Conservation (phyloP, 2,329 filamentous ascomycete species). For the Cladophialophora bantiana region DNA sequence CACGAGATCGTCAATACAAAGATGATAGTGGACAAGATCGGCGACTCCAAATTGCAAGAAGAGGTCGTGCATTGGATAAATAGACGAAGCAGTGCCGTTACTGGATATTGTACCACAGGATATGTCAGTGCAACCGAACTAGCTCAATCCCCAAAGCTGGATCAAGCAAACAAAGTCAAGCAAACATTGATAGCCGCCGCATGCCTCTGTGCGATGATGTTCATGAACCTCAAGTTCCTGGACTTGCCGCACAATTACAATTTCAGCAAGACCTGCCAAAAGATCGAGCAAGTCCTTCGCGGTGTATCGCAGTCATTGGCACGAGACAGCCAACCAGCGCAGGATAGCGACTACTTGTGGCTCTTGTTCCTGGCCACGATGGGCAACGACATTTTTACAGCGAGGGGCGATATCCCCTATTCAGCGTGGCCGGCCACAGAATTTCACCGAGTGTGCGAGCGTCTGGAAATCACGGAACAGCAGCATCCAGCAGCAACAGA, state of each 20-base stretch:
- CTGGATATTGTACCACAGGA: constrained; percentile 14
- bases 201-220: constrained; percentile 24
- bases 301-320: background rate
- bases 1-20: constrained; percentile 27
- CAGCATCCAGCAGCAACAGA: background rate
- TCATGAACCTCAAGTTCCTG: constrained; percentile 27
- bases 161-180: background rate
- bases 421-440: constrained; percentile 22
- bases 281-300: constrained; percentile 21
- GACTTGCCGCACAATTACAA: constrained; percentile 29
- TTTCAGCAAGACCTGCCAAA: constrained; percentile 26
- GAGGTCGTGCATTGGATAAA: constrained; percentile 27
- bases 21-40: constrained; percentile 18
- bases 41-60: constrained; percentile 14
- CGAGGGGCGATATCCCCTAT: constrained; percentile 27
- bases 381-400: constrained; percentile 26
- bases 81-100: constrained; percentile 22
- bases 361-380: constrained; percentile 22
- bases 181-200: constrained; percentile 14
- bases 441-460: constrained; percentile 15
- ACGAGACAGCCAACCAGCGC: background rate
- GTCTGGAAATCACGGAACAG: background rate
- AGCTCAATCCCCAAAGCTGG: background rate
- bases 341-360: constrained; percentile 19
- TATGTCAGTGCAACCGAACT: constrained; percentile 22